Conservation (phyloP, 164 flowering plant species). For the Tetracentron sinense region DNA sequence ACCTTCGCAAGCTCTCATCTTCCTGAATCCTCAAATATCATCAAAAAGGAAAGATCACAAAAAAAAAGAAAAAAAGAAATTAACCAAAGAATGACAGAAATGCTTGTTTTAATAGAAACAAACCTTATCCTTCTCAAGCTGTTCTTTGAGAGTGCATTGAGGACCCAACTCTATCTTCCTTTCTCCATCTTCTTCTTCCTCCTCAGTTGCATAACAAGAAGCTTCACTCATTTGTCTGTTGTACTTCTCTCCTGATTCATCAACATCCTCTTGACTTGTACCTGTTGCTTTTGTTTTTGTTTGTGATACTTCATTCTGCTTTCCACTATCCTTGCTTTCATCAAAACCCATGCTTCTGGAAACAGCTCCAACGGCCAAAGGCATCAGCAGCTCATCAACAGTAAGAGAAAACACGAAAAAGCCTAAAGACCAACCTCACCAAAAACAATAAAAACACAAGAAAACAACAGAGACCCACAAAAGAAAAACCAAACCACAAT, state of each 20-base stretch:
- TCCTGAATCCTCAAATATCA: constrained; percentile 22
- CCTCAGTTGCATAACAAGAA: constrained; percentile 43
- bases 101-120: not conserved
- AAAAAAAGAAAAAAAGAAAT: not conserved
- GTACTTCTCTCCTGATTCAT: constrained; percentile 21
- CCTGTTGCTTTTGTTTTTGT: not conserved
- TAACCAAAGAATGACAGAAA: not conserved
- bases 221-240: constrained; percentile 40
- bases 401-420: not conserved
- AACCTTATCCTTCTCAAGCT: constrained; percentile 81
- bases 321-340: constrained; percentile 16
- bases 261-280: constrained; percentile 21
- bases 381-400: constrained; percentile 31
- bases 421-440: not conserved
- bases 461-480: constrained; percentile 4
- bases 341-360: constrained; percentile 56
- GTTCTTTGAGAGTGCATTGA: constrained; percentile 63
- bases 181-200: constrained; percentile 51
- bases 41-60: not conserved
- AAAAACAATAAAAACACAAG: not conserved
- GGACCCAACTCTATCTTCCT: constrained; percentile 66
- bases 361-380: constrained; percentile 45
- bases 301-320: constrained; percentile 17
- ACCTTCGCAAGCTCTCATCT: constrained; percentile 39
- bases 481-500: not conserved